Evolutionary conservation across 345 rosid species (phyloP), one percentile per base, ranked within the genome.

Genomic region (Aegle marmelos): DNA sequence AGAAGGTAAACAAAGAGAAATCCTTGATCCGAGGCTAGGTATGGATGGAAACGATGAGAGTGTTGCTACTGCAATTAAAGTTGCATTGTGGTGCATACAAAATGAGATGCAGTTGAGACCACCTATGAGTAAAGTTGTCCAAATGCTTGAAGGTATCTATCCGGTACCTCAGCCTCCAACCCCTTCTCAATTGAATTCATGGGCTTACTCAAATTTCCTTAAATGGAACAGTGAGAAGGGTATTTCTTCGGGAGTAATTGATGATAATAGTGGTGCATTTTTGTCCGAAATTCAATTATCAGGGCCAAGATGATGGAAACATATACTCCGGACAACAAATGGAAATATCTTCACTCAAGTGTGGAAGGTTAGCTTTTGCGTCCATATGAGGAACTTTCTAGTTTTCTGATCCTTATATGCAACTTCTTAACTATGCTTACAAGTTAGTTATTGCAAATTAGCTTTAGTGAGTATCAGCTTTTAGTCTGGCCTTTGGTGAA

Each of bases 31-130:
- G 0, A 80, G 74, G 75, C 78, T 87, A 50, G 87, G 76, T 5
- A 14, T 83, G 1, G 53, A 78, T 24, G 82, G 58, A 60, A 37
- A 77, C 0, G 87, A 83, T 28, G 85, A 75, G 65, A 78, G 79
- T 33, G 76, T 86, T 27, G 34, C 72, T 21, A 31, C 69, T 25
- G 82, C 86, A 5, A 76, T 87, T 60, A 89, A 82, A 81, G 86
- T 89, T 72, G 88, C 92, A n/a, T 69, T 89, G 19, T 89, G 90
- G 88, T 89, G 90, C 75, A 75, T 87, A 71, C 92, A 89, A 79
- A 89, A 83, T 25, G 88, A 87, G 30, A 87, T 86, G 88, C 81
- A 73, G 25, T 28, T 77, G 59, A 83, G 92, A 69, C 92, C 92
- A 5, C 76, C 88, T 0, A 89, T 89, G 92, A 80, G 82, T n/a